Evolutionary conservation across 495 filamentous ascomycete species (phyloP).

Genomic region (Talaromyces stipitatus): DNA sequence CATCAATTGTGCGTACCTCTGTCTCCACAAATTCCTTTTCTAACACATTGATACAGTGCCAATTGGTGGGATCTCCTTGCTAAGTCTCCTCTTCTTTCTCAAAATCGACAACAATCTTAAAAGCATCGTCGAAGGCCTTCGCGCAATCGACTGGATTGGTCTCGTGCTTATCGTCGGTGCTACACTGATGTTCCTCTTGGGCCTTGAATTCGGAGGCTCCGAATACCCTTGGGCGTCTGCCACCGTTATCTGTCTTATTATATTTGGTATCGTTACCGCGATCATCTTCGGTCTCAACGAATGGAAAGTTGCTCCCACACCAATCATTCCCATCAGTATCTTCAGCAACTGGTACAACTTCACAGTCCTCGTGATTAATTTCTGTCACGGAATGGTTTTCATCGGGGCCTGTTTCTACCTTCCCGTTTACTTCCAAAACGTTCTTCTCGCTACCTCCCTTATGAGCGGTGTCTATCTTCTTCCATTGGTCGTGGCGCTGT

Average conservation of each 20-base stretch:
- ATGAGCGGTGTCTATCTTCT: constrained; percentile 76
- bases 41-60: constrained; percentile 42
- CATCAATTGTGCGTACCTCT: constrained; percentile 29
- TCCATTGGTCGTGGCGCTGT: constrained; percentile 63
- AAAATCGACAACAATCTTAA: constrained; percentile 71
- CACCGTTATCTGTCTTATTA: constrained; percentile 67
- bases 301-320: constrained; percentile 63
- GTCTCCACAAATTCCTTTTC: neutral
- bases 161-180: constrained; percentile 62
- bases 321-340: constrained; percentile 67
- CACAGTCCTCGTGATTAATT: constrained; percentile 47
- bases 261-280: constrained; percentile 62
- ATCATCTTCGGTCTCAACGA: constrained; percentile 60
- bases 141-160: constrained; percentile 70
- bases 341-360: constrained; percentile 55
- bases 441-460: constrained; percentile 64
- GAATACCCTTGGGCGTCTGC: constrained; percentile 65
- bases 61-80: constrained; percentile 58
- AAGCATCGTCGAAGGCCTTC: constrained; percentile 58
- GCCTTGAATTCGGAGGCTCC: constrained; percentile 70
- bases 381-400: constrained; percentile 65
- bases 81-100: constrained; percentile 61
- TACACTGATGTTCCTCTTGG: constrained; percentile 75
- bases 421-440: constrained; percentile 71
- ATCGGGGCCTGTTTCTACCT: constrained; percentile 68